Evolutionary conservation across 306 rosid species (phyloP), one percentile per base, ranked within the genome.

Genomic region (Benincasa hispida): DNA sequence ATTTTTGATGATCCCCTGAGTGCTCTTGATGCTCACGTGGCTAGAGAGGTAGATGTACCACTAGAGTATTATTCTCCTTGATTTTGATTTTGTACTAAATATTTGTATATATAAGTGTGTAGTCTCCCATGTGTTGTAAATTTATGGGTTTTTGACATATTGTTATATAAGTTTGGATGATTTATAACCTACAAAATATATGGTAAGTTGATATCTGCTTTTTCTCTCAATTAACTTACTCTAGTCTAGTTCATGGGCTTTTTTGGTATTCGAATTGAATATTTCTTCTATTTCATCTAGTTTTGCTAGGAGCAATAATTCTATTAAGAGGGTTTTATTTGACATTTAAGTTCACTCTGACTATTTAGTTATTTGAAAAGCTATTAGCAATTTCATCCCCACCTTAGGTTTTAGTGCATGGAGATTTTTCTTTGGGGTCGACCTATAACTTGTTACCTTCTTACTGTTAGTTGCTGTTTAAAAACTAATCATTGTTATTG

Each of bases 1-100:
- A 85, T 91, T 82, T 93, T 93, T 69, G 98, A 93, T 75, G 98
- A 91, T 79, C 98, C 98, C 70, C 85, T 93, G 78, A 93, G 98
- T 70, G 98, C 97, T 85, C 90, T 93, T 55, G 98, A 93, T 86
- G 87, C 97, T 77, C 97, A 92, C 77, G 90, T 93, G 72, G 90
- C 96, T 35, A 87, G 83, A 75, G 84, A 91, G 97, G 98, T 93
- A 88, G 18, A 51, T 24, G 57, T 27, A 22, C 76, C 22, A 3
- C 58, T 8, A 14, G 58, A 34, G 15, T 27, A 42, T 1, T 70
- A 17, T 25, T 48, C 34, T 47, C 11, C 76, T 70, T 70, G 24
- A 22, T 47, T 70, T 24, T 24, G 15, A 27, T 13, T 70, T 47
- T 70, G 37, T 27, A 6, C 37, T 15, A 45, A 24, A 28, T 70